Evolutionary conservation across 257 asterid genomes (phyloP), one percentile per base, ranked within the genome.

Genomic region (Phtheirospermum japonicum): DNA sequence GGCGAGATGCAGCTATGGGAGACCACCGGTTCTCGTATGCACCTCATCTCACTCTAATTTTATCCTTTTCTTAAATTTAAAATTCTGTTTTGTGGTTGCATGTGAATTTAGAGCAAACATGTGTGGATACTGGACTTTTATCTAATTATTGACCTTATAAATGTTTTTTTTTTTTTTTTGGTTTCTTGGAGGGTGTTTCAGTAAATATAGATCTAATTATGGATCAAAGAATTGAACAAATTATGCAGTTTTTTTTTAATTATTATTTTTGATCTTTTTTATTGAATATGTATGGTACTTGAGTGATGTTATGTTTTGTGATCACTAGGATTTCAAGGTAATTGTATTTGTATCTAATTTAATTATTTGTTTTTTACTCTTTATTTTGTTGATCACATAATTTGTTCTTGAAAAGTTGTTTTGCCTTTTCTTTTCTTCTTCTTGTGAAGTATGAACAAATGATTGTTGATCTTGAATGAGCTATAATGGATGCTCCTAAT

Each of bases 1-100:
- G 95, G 98, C 39, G 98, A 91, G 92, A 74, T 84, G 88, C 96
- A 91, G 79, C 95, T 91, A 4, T 91, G 98, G 98, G 89, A 61
- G 64, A 23, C 88, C 79, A 88, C 95, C 52, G 96, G 98, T 50
- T 91, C 98, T 64, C 98, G 98, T 91, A 90, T 56, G 89, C 18
- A 9, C 61, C 62, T 39, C 9, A 12, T 11, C 37, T 23, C 57
- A n/a, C 42, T 8, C 57, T 51, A 50, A 16, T 17, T 7, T 4
- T 18, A 1, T 53, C 32, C 9, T 10, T 7, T 8, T 6, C 7
- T 19, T 46, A 10, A n/a, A n/a, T n/a, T 42, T 42, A 2, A 0
- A 42, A 10, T 49, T 49, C 30, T 17, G 5, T 13, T 4, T 18
- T n/a, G 5, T 1, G 10, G 34, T 61, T 6, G 4, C 33, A 9